phyloP scores from a whole-genome alignment of 805 yeast species.

The Metschnikowia anglica region DNA sequence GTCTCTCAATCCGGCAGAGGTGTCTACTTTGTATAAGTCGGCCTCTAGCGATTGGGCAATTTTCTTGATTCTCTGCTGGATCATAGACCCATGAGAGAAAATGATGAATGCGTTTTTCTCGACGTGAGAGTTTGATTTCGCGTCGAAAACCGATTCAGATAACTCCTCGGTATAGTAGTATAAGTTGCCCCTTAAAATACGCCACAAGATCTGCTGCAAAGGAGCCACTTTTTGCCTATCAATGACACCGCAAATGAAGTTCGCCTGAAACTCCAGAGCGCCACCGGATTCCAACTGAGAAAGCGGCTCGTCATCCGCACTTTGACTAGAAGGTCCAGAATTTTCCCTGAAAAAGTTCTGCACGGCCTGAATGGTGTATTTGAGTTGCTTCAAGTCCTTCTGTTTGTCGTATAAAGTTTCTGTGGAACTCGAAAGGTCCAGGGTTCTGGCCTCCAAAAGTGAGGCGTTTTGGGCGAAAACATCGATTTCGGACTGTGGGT shows the following conservation, averaged over 20 bases:
- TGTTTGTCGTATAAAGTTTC: conserved; percentile 63
- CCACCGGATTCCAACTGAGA: conserved; percentile 41
- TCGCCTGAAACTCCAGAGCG: conserved; percentile 25
- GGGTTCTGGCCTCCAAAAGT: conserved; percentile 69
- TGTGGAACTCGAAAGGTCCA: conserved; percentile 67
- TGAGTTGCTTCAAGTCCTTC: conserved; percentile 65
- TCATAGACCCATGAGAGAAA: conserved; percentile 84
- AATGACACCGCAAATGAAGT: conserved; percentile 80
- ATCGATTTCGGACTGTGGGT: conserved; percentile 64
- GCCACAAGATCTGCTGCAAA: conserved; percentile 83
- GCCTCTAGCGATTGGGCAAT: conserved; percentile 92
- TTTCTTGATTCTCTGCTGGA: conserved; percentile 69
- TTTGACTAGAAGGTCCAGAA: conserved; percentile 23
- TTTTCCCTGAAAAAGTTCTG: conserved; percentile 36
- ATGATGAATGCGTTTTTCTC: conserved; percentile 83
- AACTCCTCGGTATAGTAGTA: conserved; percentile 74
- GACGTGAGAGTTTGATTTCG: conserved; percentile 52
- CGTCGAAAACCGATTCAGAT: conserved; percentile 64
- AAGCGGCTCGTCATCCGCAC: conserved; percentile 39
- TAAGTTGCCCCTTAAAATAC: conserved; percentile 90
- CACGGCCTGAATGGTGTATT: conserved; percentile 47
- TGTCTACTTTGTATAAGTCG: conserved; percentile 60
- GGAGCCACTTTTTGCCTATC: conserved; percentile 65
- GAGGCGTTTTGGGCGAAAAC: conserved; percentile 62
- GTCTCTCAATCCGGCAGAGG: conserved; percentile 27